These are phyloP conservation scores for Penicillium corylophilum DNA, from an alignment of 2,329 filamentous ascomycete genomes.

Conservation along the genomic window DNA sequence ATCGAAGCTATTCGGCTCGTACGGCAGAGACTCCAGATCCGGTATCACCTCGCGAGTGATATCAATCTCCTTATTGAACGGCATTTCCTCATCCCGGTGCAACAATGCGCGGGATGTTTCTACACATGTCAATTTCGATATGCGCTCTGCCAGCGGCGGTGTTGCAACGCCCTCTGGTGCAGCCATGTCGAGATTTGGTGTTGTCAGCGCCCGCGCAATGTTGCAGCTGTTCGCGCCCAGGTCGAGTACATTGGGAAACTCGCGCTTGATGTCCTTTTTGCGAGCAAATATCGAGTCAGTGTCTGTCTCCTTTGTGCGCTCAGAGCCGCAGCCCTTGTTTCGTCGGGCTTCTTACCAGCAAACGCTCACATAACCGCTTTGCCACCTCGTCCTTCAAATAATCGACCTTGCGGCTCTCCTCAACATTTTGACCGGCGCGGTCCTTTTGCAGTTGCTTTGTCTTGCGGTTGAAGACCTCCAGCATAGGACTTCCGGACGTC, in stretches of 20 bases:
- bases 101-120: constrained; percentile 78
- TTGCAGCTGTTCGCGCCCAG: constrained; percentile 96
- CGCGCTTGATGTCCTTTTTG: constrained; percentile 77
- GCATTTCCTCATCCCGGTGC: constrained; percentile 66
- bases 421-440: constrained; percentile 69
- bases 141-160: constrained; percentile 65
- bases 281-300: constrained; percentile 3
- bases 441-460: constrained; percentile 92
- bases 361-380: constrained; percentile 74
- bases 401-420: constrained; percentile 76
- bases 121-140: constrained; percentile 73
- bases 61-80: constrained; percentile 70
- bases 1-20: constrained; percentile 75
- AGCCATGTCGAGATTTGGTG: constrained; percentile 64
- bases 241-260: constrained; percentile 81
- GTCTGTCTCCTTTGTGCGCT: neutral
- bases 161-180: constrained; percentile 24
- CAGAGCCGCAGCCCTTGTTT: neutral
- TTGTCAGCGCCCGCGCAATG: constrained; percentile 76
- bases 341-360: constrained; percentile 60
- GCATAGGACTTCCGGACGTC: constrained; percentile 70
- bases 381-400: constrained; percentile 95
- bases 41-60: constrained; percentile 74
- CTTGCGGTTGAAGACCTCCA: constrained; percentile 87
- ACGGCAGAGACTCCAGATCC: constrained; percentile 68